Evolutionary conservation across 495 filamentous ascomycete genomes (phyloP).

Genomic region (Tuber umbilicatum): DNA sequence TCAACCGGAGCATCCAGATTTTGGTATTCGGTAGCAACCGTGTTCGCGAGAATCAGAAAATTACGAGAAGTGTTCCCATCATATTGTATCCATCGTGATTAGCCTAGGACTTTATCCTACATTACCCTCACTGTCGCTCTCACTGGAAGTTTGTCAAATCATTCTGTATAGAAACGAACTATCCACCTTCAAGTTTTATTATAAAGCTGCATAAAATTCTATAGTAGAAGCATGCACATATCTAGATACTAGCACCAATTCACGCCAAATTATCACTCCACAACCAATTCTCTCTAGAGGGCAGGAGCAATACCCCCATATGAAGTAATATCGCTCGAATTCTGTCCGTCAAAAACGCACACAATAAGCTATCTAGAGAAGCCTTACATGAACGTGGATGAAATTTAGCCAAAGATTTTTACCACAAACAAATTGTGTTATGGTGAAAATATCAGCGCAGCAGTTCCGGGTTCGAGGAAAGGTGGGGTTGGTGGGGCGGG

Average conservation of each 20-base stretch:
- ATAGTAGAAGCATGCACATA: neutral
- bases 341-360: conserved; percentile 1
- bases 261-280: neutral
- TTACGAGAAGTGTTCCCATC: neutral
- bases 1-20: too few species aligned
- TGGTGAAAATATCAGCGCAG: neutral
- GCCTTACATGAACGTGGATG: neutral
- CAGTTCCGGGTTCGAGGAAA: neutral
- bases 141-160: neutral
- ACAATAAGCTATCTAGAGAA: conserved; percentile 5
- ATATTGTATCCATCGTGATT: neutral
- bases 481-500: neutral
- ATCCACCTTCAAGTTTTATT: neutral
- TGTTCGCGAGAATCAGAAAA: too few species aligned
- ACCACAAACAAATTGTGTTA: neutral
- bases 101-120: neutral
- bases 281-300: neutral
- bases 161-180: neutral
- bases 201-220: neutral
- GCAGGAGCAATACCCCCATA: neutral
- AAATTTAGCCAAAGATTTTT: conserved; percentile 5
- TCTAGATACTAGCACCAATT: neutral
- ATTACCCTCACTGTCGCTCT: neutral
- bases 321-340: neutral
- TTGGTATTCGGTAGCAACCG: too few species aligned